Evolutionary conservation across 2,329 filamentous ascomycete genomes (phyloP).

Genomic region (Myrmaecium sp.): DNA sequence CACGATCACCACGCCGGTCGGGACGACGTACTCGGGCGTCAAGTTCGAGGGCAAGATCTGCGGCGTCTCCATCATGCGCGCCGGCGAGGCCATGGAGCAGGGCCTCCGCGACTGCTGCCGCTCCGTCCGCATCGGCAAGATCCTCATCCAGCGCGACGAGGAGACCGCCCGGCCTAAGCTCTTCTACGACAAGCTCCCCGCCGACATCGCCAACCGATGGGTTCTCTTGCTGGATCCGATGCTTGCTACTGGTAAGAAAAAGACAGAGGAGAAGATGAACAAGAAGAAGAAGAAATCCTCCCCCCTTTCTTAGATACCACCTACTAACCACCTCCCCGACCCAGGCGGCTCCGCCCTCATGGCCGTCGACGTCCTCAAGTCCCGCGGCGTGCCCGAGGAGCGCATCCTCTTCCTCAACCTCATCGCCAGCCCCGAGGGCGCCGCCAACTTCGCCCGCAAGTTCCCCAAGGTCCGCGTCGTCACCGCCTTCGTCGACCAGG

Average conservation of each 20-base stretch:
- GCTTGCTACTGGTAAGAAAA: slow-evolving; percentile 89
- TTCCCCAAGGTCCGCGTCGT: slow-evolving; percentile 85
- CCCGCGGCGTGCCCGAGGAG: slow-evolving; percentile 82
- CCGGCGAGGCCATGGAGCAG: slow-evolving; percentile 97
- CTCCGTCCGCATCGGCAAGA: slow-evolving; percentile 96
- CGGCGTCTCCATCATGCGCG: slow-evolving; percentile 95
- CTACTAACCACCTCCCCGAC: background rate
- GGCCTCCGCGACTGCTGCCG: slow-evolving; percentile 90
- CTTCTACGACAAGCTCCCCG: slow-evolving; percentile 94
- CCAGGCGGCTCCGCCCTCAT: slow-evolving; percentile 86
- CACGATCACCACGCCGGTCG: slow-evolving; percentile 79
- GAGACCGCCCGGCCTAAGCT: slow-evolving; percentile 83
- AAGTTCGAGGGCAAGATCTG: slow-evolving; percentile 97
- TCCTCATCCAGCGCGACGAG: slow-evolving; percentile 92
- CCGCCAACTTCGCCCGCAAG: slow-evolving; percentile 71
- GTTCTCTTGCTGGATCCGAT: slow-evolving; percentile 93
- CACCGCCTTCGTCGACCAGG: slow-evolving; percentile 89
- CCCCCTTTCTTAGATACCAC: background rate
- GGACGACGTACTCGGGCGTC: slow-evolving; percentile 73
- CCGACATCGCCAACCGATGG: slow-evolving; percentile 86
- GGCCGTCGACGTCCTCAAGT: slow-evolving; percentile 85
- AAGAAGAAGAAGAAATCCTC: slow-evolving; percentile 3
- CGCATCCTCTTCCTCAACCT: slow-evolving; percentile 92
- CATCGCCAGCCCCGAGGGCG: slow-evolving; percentile 90
- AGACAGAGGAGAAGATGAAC: no score